Percentiles rank a stretch among this genome's conserved stretches.
These are phyloP conservation scores for Penicillium bovifimosum DNA, from an alignment of 495 filamentous ascomycete species.

Conservation along the genomic window DNA sequence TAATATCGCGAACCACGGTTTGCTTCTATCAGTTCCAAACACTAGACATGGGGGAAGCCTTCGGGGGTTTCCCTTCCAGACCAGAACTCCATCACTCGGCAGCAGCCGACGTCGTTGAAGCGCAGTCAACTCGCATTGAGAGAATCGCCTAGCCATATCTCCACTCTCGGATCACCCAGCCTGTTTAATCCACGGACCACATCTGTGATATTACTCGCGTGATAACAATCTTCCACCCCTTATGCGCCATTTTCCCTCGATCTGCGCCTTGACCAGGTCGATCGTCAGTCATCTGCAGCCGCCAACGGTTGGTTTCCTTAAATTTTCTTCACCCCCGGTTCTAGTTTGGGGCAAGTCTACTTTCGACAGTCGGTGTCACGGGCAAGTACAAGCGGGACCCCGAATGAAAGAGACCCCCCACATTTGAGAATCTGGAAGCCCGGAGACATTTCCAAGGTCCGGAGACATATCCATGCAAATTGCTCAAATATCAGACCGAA, in stretches of 20 bases:
- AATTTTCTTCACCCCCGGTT: conserved; percentile 5
- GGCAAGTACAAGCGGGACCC: neutral
- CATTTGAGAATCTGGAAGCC: neutral
- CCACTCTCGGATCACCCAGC: neutral
- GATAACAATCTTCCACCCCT: neutral
- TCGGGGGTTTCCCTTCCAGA: neutral
- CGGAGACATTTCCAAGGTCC: neutral
- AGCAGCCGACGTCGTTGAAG: conserved; percentile 11
- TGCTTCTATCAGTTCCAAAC: neutral
- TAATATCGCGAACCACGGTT: conserved; percentile 18
- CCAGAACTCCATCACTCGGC: conserved; percentile 7
- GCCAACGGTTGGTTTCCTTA: conserved; percentile 14
- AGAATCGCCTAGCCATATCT: neutral
- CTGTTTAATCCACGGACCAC: too few relatives aligned
- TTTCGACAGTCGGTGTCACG: too few relatives aligned
- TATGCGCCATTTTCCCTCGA: conserved; percentile 7
- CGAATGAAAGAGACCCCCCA: too few relatives aligned
- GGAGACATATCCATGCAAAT: neutral
- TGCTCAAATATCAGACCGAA: neutral
- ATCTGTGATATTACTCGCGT: neutral
- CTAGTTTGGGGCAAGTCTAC: neutral
- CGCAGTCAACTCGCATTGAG: conserved; percentile 7
- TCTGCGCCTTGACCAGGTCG: conserved; percentile 14
- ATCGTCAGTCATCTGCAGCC: conserved; percentile 21
- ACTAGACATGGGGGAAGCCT: conserved; percentile 8